Conservation (phyloP, 2,329 filamentous ascomycete species). For the Penicillium sp. region DNA sequence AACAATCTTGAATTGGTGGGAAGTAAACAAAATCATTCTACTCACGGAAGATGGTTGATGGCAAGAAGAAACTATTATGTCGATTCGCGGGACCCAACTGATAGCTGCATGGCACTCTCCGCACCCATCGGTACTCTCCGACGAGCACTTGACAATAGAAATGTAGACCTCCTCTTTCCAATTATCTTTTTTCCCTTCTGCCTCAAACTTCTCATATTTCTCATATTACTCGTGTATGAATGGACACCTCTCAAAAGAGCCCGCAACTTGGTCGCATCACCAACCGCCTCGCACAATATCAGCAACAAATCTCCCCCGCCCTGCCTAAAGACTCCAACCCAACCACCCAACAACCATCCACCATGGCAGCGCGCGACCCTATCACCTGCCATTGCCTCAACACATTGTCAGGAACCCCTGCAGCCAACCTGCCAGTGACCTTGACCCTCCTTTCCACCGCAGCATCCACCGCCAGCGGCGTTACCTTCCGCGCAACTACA, state of each 20-base stretch:
- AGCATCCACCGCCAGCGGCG: constrained; percentile 24
- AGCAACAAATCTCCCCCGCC: constrained; percentile 31
- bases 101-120: constrained; percentile 28
- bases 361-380: constrained; percentile 43
- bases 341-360: constrained; percentile 8
- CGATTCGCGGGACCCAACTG: constrained; percentile 2
- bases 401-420: constrained; percentile 47
- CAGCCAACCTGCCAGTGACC: constrained; percentile 49
- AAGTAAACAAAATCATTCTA: too few relatives aligned
- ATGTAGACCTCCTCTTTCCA: constrained; percentile 4
- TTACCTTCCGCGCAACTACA: constrained; percentile 42
- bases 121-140: constrained; percentile 38
- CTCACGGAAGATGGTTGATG: too few relatives aligned
- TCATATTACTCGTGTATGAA: constrained; percentile 23
- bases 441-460: constrained; percentile 59
- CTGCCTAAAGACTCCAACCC: constrained; percentile 13
- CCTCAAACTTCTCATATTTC: not conserved
- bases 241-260: constrained; percentile 18
- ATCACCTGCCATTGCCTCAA: constrained; percentile 54
- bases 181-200: constrained; percentile 1
- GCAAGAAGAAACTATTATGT: too few relatives aligned
- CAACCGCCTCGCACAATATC: constrained; percentile 36
- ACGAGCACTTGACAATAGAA: constrained; percentile 28
- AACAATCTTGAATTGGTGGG: not conserved
- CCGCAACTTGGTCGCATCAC: constrained; percentile 27